phyloP scores from a whole-genome alignment of 352 stramenopile genomes.

The Pythium guiyangense region DNA sequence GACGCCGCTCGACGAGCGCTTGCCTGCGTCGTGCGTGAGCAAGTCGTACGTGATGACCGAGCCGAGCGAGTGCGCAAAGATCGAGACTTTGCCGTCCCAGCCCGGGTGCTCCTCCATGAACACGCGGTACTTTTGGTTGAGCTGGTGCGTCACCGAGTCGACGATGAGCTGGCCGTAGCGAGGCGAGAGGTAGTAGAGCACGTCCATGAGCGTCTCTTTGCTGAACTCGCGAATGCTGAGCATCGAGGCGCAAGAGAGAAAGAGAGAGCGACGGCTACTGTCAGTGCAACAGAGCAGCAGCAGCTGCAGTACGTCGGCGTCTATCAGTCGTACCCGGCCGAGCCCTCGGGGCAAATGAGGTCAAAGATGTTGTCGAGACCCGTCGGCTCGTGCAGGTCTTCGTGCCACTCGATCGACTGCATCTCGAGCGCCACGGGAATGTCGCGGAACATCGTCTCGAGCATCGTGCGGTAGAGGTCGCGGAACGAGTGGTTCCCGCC shows the following conservation, averaged over 20 bases:
- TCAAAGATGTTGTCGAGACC: slow-evolving; percentile 84
- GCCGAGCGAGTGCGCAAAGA: slow-evolving; percentile 88
- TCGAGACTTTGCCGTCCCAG: slow-evolving; percentile 86
- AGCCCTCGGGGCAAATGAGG: slow-evolving; percentile 74
- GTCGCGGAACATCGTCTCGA: slow-evolving; percentile 77
- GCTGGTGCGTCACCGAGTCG: slow-evolving; percentile 83
- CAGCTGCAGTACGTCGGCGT: background rate
- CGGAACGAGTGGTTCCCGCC: slow-evolving; percentile 78
- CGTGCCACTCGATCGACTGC: slow-evolving; percentile 89
- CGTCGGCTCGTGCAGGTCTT: slow-evolving; percentile 83
- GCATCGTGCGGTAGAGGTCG: slow-evolving; percentile 69
- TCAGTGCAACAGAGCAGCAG: background rate
- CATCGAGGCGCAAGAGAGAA: background rate
- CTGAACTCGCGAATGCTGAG: slow-evolving; percentile 88
- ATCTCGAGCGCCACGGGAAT: slow-evolving; percentile 82
- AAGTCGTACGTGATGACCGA: slow-evolving; percentile 93
- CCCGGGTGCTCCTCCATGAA: slow-evolving; percentile 87
- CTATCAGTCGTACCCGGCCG: slow-evolving; percentile 38
- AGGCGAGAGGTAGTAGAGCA: slow-evolving; percentile 91
- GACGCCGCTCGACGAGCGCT: slow-evolving; percentile 61
- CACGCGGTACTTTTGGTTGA: slow-evolving; percentile 88
- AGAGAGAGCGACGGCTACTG: background rate
- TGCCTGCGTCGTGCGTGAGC: slow-evolving; percentile 68
- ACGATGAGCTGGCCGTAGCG: slow-evolving; percentile 90
- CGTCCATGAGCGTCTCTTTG: slow-evolving; percentile 93